phyloP scores from a whole-genome alignment of 2,329 filamentous ascomycete genomes.

The Decorospora gaudefroyi region DNA sequence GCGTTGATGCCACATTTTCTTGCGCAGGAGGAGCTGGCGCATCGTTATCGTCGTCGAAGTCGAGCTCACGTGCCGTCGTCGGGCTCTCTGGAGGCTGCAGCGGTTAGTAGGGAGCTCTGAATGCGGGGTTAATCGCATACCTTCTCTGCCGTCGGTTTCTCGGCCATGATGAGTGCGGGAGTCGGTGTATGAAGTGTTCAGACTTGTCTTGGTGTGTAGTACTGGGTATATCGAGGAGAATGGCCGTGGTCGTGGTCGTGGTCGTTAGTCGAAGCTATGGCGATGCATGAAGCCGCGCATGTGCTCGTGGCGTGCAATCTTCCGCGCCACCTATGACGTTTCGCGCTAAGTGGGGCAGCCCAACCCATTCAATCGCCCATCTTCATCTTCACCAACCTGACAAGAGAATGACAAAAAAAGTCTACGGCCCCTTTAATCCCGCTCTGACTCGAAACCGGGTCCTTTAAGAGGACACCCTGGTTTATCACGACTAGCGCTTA shows the following conservation, averaged over 20 bases:
- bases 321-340: constrained; percentile 22
- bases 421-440: no score
- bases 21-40: constrained; percentile 42
- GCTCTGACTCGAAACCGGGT: no score
- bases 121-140: constrained; percentile 1
- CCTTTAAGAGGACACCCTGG: no score
- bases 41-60: constrained; percentile 62
- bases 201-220: not conserved
- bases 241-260: no score
- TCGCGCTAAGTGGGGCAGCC: constrained; percentile 17
- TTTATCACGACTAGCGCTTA: no score
- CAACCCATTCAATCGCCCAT: not conserved
- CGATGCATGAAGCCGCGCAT: constrained; percentile 13
- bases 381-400: no score
- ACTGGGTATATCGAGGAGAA: not conserved
- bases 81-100: constrained; percentile 38
- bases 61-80: constrained; percentile 61
- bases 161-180: constrained; percentile 19
- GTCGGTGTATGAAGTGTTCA: not conserved
- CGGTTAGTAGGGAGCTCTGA: constrained; percentile 3
- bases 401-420: no score
- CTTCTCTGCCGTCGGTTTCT: constrained; percentile 24
- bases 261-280: constrained; percentile 6
- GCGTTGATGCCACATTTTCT: constrained; percentile 38
- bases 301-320: constrained; percentile 17